phyloP scores from a whole-genome alignment of 495 filamentous ascomycete species.

The Daldinia bambusicola region DNA sequence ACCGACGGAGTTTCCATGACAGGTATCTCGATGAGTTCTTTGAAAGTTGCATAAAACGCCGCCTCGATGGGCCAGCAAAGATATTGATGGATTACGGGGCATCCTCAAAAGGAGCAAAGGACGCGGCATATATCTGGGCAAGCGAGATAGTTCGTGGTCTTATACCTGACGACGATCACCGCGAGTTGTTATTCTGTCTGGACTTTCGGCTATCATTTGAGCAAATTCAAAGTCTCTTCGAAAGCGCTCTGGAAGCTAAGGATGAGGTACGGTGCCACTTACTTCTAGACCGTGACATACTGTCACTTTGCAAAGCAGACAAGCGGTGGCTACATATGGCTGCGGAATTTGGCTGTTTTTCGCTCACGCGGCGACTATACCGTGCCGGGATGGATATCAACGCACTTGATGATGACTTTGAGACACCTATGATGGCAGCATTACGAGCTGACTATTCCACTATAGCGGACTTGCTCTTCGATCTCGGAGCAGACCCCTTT shows the following conservation, averaged over 20 bases:
- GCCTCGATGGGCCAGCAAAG: neutral
- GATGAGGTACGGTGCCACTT: constrained; percentile 1
- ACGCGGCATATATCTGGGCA: constrained; percentile 11
- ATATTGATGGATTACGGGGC: constrained; percentile 21
- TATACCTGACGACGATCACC: neutral
- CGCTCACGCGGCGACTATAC: constrained; percentile 23
- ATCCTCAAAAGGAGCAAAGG: neutral
- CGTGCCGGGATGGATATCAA: constrained; percentile 28
- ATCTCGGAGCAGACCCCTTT: constrained; percentile 32
- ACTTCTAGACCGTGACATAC: constrained; percentile 15
- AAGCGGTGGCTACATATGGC: constrained; percentile 28
- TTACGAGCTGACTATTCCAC: neutral
- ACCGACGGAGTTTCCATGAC: constrained; percentile 1
- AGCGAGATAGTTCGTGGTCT: neutral
- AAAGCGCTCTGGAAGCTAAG: neutral
- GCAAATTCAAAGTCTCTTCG: constrained; percentile 9
- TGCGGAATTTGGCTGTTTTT: neutral
- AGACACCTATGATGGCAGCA: constrained; percentile 26
- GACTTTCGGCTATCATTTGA: constrained; percentile 5
- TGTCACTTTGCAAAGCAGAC: neutral
- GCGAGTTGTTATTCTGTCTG: constrained; percentile 17
- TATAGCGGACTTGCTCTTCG: constrained; percentile 13
- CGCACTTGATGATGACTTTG: neutral
- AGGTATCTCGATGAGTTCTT: constrained; percentile 25
- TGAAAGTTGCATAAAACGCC: constrained; percentile 3